Conservation (phyloP, 805 yeast genomes). For the Wickerhamomyces strasburgensis region DNA sequence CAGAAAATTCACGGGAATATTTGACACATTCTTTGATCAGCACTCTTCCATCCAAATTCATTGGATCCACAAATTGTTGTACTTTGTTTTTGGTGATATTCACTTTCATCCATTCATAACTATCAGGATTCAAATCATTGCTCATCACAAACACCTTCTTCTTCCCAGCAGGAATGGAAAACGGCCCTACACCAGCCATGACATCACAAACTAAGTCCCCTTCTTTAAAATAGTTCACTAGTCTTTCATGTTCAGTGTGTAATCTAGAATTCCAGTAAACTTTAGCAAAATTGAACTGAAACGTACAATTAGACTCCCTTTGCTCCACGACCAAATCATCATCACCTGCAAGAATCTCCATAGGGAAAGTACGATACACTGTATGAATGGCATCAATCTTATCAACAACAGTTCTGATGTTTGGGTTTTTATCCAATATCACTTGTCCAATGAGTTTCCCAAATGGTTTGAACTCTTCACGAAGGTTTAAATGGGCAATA, state of each 20-base stretch:
- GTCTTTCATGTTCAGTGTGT: slow-evolving; percentile 87
- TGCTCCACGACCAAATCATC: slow-evolving; percentile 75
- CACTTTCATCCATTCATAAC: slow-evolving; percentile 61
- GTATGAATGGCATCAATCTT: slow-evolving; percentile 85
- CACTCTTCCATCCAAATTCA: slow-evolving; percentile 76
- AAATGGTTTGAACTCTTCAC: slow-evolving; percentile 80
- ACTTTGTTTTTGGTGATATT: slow-evolving; percentile 68
- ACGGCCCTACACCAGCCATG: slow-evolving; percentile 98
- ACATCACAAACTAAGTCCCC: slow-evolving; percentile 88
- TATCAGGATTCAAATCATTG: slow-evolving; percentile 88
- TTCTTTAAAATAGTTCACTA: slow-evolving; percentile 53
- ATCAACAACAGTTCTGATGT: slow-evolving; percentile 84
- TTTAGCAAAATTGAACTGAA: slow-evolving; percentile 83
- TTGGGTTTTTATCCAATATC: slow-evolving; percentile 71
- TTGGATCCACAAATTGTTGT: slow-evolving; percentile 50
- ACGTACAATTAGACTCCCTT: slow-evolving; percentile 79
- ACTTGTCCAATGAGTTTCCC: slow-evolving; percentile 83
- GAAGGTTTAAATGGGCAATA: slow-evolving; percentile 84
- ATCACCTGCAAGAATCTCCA: slow-evolving; percentile 91
- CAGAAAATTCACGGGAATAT: slow-evolving; percentile 44
- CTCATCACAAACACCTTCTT: slow-evolving; percentile 77
- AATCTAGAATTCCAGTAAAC: slow-evolving; percentile 97
- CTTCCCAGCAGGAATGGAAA: slow-evolving; percentile 93
- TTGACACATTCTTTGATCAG: slow-evolving; percentile 62
- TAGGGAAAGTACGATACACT: slow-evolving; percentile 83